phyloP scores from a whole-genome alignment of 2,329 filamentous ascomycete species.

The Amesomyces nigricolor region DNA sequence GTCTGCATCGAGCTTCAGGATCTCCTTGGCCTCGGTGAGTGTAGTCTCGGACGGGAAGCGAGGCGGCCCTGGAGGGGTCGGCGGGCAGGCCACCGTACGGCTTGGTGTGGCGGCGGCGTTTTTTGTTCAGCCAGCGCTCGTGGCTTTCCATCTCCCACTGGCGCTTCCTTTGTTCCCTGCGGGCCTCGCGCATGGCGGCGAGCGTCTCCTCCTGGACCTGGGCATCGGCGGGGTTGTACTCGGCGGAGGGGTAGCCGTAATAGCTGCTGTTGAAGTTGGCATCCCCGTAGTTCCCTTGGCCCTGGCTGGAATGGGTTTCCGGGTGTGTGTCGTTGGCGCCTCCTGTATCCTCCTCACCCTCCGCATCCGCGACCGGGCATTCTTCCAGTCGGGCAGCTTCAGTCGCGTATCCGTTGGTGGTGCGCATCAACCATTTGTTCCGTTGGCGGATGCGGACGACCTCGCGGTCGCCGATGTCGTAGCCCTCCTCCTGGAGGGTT shows the following conservation, averaged over 20 bases:
- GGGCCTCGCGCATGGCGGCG: conserved; percentile 33
- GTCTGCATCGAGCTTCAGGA: conserved; percentile 57
- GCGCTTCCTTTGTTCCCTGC: conserved; percentile 48
- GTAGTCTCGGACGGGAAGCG: conserved; percentile 80
- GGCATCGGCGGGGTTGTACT: not conserved
- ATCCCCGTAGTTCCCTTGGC: not conserved
- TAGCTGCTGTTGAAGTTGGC: conserved; percentile 4
- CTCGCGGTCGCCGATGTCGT: conserved; percentile 64
- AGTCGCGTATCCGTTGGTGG: conserved; percentile 48
- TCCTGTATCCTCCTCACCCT: not conserved
- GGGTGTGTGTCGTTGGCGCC: no score
- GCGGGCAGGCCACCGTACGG: conserved; percentile 63
- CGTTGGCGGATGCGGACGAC: conserved; percentile 63
- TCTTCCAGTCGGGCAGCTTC: not conserved
- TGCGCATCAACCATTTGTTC: conserved; percentile 62
- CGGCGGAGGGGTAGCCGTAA: conserved; percentile 4
- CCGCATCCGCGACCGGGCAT: not conserved
- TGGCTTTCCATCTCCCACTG: conserved; percentile 54
- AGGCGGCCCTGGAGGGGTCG: conserved; percentile 61
- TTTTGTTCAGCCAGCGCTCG: conserved; percentile 57
- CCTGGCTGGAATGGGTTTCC: not conserved
- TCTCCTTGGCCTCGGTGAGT: conserved; percentile 69
- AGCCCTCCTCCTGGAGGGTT: conserved; percentile 65
- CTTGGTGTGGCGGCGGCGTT: conserved; percentile 62
- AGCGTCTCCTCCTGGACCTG: conserved; percentile 26